Evolutionary conservation across 441 rosid species (phyloP).

Genomic region (Geranium incanum): DNA sequence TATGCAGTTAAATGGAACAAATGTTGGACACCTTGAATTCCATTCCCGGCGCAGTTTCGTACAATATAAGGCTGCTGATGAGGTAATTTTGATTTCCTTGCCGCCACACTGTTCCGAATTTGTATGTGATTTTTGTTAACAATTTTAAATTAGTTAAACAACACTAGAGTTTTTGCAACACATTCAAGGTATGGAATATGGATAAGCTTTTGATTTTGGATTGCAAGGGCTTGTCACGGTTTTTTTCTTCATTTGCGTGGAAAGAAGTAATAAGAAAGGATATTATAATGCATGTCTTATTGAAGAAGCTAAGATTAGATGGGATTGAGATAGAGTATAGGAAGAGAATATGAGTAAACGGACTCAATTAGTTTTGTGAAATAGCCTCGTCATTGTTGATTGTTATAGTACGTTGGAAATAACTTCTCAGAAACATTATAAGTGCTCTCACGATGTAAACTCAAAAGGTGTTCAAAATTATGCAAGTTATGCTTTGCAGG

Average conservation of each 20-base stretch:
- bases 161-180: background rate
- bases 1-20: conserved; percentile 32
- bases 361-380: background rate
- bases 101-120: background rate
- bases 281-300: background rate
- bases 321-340: background rate
- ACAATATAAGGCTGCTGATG: conserved; percentile 44
- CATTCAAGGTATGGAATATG: background rate
- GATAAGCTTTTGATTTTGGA: conserved; percentile 3
- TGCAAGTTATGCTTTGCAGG: background rate
- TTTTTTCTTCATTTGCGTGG: background rate
- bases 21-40: conserved; percentile 24
- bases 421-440: background rate
- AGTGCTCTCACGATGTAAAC: background rate
- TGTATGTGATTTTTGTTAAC: background rate
- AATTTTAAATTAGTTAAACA: background rate
- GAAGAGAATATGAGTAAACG: background rate
- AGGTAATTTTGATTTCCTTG: conserved; percentile 27
- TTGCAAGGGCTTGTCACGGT: background rate
- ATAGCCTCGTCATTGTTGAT: background rate
- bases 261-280: background rate
- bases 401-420: background rate
- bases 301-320: background rate
- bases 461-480: background rate
- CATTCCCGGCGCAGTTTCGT: conserved; percentile 24